Conservation (phyloP, 2,329 filamentous ascomycete genomes). For the Botrytis cinerea region DNA sequence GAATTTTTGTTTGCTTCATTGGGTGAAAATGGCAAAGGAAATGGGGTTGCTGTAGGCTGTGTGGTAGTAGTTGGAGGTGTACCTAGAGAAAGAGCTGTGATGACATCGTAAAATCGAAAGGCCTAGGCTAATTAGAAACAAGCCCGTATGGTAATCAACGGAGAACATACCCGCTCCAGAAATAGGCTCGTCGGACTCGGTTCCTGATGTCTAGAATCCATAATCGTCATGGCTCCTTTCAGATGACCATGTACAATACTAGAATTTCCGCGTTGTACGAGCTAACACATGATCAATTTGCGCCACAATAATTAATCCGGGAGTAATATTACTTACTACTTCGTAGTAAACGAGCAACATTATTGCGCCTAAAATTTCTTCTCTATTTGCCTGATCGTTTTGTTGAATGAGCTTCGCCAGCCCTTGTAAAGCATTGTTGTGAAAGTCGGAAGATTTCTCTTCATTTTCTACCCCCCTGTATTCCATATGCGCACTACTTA, state of each 20-base stretch:
- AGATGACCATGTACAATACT: conserved; percentile 62
- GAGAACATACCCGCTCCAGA: conserved; percentile 55
- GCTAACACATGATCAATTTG: conserved; percentile 44
- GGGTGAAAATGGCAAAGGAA: conserved; percentile 52
- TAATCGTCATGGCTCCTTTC: conserved; percentile 62
- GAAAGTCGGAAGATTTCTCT: conserved; percentile 60
- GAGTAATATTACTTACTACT: conserved; percentile 51
- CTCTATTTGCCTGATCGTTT: conserved; percentile 51
- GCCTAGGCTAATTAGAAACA: conserved; percentile 48
- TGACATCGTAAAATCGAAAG: conserved; percentile 66
- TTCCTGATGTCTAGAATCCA: conserved; percentile 51
- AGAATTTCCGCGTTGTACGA: conserved; percentile 60
- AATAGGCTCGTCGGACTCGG: conserved; percentile 56
- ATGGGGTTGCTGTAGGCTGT: conserved; percentile 49
- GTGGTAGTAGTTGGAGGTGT: conserved; percentile 56
- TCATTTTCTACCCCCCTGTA: conserved; percentile 56
- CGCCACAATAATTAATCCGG: conserved; percentile 1
- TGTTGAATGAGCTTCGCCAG: conserved; percentile 58
- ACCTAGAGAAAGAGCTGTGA: conserved; percentile 61
- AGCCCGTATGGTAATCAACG: neutral
- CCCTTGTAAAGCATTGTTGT: conserved; percentile 60
- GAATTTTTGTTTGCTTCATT: conserved; percentile 45
- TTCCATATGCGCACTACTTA: conserved; percentile 82
- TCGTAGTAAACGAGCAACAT: conserved; percentile 65
- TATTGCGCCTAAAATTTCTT: conserved; percentile 61